phyloP scores from a whole-genome alignment of 306 rosid genomes.

The Cajanus cajan region DNA sequence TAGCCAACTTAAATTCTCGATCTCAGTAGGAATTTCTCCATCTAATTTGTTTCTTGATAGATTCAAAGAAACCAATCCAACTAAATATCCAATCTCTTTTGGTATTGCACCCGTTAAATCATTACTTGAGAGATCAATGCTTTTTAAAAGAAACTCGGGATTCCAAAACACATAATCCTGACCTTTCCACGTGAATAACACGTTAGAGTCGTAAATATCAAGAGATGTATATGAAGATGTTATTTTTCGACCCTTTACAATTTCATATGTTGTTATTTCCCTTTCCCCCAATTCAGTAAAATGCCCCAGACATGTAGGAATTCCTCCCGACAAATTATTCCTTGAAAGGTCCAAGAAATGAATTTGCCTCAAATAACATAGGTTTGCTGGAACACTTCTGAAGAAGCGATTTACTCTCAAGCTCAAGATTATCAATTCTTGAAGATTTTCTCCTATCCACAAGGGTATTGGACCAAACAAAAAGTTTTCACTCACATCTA shows the following conservation, averaged over 20 bases:
- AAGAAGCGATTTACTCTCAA: neutral
- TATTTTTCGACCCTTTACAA: too few species aligned
- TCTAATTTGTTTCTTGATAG: constrained; percentile 11
- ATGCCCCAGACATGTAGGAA: neutral
- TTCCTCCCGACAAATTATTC: neutral
- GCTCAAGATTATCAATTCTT: neutral
- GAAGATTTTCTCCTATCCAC: neutral
- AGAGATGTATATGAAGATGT: too few species aligned
- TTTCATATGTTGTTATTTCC: too few species aligned
- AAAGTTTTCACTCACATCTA: neutral
- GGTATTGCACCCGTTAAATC: constrained; percentile 1
- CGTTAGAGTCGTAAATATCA: neutral
- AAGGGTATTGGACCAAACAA: neutral
- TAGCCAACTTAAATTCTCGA: neutral
- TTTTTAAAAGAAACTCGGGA: neutral
- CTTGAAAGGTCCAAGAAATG: neutral
- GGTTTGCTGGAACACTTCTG: neutral
- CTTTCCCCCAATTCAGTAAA: neutral
- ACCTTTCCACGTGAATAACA: neutral
- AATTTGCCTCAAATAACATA: neutral
- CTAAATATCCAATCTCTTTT: neutral
- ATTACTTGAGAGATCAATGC: constrained; percentile 36
- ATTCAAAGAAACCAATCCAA: constrained; percentile 15
- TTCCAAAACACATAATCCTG: neutral
- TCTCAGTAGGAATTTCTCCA: constrained; percentile 17